Base-by-base conservation (phyloP, 1,139 yeast genomes). In the Yamadazyma sp. region DNA sequence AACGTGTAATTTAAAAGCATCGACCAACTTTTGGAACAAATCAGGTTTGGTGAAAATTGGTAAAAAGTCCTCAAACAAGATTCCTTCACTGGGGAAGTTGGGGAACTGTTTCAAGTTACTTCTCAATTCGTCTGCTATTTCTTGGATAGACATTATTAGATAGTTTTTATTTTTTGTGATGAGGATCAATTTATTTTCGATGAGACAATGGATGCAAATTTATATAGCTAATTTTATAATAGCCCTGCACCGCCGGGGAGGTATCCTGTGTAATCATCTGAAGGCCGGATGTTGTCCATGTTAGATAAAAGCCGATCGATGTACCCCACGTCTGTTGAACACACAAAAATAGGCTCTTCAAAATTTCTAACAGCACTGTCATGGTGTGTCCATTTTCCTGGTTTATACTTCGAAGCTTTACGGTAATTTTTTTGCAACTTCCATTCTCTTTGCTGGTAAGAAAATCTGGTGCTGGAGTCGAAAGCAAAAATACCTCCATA, bases 41-140 rank as follows among this genome's bases (percentile, higher is more conserved):
- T 67, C 73, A 38, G 97, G 96, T 50, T 79, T 72, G 60, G 86
- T 78, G 74, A 92, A 92, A 51, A 92, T 85, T 40, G 98, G 98
- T 61, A 90, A 74, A 62, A 92, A 90, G 64, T 92, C 98, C 67
- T 92, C 97, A 56, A 92, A 92, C 35, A 92, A 69, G 48, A 92
- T 79, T n/a, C 98, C 98, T 67, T 86, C 85, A 45, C 78, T 61
- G 31, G 98, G 98, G 72, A 92, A 92, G 69, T 92, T 88, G 47
- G 90, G 95, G 73, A 85, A 90, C 62, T 87, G 95, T 52, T 75
- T 82, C 43, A 85, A 69, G 49, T 84, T 78, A 14, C 75, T 71
- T 56, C 76, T 82, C 51, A 85, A 70, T 52, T 83, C 89, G 27
- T 56, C 59, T 32, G 88, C 83, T 42, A 78, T 58, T 26, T 63